phyloP scores from a whole-genome alignment of 805 yeast genomes.

The Sporopachydermia quercuum region DNA sequence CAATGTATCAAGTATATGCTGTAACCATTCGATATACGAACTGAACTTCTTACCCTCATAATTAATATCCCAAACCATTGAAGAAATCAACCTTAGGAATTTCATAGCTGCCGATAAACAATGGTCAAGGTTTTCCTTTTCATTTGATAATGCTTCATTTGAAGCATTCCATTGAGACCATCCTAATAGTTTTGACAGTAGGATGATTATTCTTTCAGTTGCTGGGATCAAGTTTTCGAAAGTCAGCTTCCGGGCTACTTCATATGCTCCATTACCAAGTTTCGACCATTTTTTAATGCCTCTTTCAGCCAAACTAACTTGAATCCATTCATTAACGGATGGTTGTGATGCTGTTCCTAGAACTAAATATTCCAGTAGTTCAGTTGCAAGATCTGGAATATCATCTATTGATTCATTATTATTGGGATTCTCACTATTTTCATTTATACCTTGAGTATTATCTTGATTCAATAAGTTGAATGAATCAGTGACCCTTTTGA shows the following conservation, averaged over 20 bases:
- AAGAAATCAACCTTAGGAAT: slow-evolving; percentile 5
- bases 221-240: slow-evolving; percentile 33
- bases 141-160: slow-evolving; percentile 10
- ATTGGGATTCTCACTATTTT: slow-evolving; percentile 3
- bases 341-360: slow-evolving; percentile 32
- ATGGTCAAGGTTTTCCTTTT: slow-evolving; percentile 3
- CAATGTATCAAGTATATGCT: slow-evolving; percentile 7
- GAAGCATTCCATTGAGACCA: slow-evolving; percentile 25
- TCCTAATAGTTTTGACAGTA: slow-evolving; percentile 30
- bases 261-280: slow-evolving; percentile 29
- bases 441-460: slow-evolving; percentile 9
- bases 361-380: slow-evolving; percentile 28
- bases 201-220: slow-evolving; percentile 30
- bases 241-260: slow-evolving; percentile 23
- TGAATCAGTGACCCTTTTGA: slow-evolving; percentile 12
- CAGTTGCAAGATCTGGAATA: slow-evolving; percentile 18
- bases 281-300: slow-evolving; percentile 34
- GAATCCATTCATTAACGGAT: slow-evolving; percentile 32
- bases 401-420: not conserved
- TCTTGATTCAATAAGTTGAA: slow-evolving; percentile 17
- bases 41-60: slow-evolving; percentile 9
- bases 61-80: slow-evolving; percentile 6
- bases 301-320: slow-evolving; percentile 40
- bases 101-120: slow-evolving; percentile 4
- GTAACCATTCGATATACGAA: slow-evolving; percentile 11